Evolutionary conservation across 108 stramenopile genomes (phyloP).

Genomic region (Stephanodiscus triporus): DNA sequence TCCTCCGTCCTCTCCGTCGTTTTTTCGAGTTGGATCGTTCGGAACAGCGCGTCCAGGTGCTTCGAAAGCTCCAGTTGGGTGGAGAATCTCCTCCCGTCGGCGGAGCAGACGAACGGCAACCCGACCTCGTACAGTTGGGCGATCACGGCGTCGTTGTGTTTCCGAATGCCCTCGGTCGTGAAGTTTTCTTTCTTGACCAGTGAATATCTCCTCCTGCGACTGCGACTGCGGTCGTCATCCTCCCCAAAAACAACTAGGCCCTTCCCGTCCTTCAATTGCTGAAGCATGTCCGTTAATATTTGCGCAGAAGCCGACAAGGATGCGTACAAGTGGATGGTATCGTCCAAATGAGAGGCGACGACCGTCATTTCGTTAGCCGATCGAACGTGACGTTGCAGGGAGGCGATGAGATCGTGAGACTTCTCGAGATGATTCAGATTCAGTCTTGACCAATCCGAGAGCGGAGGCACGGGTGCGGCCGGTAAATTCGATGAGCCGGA

Average conservation of each 20-base stretch:
- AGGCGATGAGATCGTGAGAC: slow-evolving; percentile 57
- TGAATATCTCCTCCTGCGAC: slow-evolving; percentile 32
- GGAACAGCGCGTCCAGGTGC: slow-evolving; percentile 80
- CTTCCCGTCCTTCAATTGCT: slow-evolving; percentile 16
- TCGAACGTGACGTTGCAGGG: slow-evolving; percentile 57
- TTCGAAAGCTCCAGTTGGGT: slow-evolving; percentile 76
- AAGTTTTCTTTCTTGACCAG: slow-evolving; percentile 50
- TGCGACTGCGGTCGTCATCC: not conserved
- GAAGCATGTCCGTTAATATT: slow-evolving; percentile 45
- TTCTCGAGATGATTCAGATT: slow-evolving; percentile 61
- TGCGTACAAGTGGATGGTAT: slow-evolving; percentile 42
- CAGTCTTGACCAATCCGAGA: slow-evolving; percentile 71
- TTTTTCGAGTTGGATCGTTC: slow-evolving; percentile 76
- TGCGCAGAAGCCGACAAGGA: slow-evolving; percentile 49
- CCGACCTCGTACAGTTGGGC: slow-evolving; percentile 79
- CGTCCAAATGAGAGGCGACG: slow-evolving; percentile 33
- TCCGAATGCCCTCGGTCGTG: slow-evolving; percentile 79
- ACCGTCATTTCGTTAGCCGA: slow-evolving; percentile 42
- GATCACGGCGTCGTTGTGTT: slow-evolving; percentile 73
- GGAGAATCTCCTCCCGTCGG: slow-evolving; percentile 79
- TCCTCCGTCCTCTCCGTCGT: slow-evolving; percentile 76
- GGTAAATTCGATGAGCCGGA: slow-evolving; percentile 7
- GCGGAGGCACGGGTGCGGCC: slow-evolving; percentile 2
- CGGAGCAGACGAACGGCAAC: slow-evolving; percentile 78
- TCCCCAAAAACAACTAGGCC: not conserved